phyloP scores from a whole-genome alignment of 2,329 filamentous ascomycete species.

The Neonectria coccinea region DNA sequence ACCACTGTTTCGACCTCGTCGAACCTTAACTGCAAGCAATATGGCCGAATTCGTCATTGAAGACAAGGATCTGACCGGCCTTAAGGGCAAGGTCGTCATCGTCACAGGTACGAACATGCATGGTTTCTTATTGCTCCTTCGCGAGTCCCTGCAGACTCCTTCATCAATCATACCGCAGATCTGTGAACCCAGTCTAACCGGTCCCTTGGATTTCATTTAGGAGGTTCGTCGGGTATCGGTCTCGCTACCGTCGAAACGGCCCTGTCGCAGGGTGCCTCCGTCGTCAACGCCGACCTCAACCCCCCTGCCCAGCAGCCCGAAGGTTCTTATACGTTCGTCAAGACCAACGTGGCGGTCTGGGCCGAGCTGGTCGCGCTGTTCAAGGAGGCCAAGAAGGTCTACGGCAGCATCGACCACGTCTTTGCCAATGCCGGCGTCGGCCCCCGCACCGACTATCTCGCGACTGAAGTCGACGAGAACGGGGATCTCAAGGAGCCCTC shows the following conservation, averaged over 20 bases:
- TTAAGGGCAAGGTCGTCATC: conserved; percentile 64
- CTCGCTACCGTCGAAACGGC: conserved; percentile 65
- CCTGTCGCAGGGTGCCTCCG: conserved; percentile 63
- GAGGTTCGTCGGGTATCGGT: conserved; percentile 71
- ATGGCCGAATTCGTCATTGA: conserved; percentile 61
- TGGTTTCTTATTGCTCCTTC: conserved; percentile 1
- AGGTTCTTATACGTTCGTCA: conserved; percentile 50
- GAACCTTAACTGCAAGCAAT: conserved; percentile 17
- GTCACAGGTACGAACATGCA: conserved; percentile 59
- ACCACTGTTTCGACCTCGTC: neutral
- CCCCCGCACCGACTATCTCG: conserved; percentile 59
- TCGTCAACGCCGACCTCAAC: conserved; percentile 66
- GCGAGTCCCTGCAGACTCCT: neutral
- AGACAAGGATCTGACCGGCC: conserved; percentile 55
- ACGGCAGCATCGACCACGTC: conserved; percentile 82
- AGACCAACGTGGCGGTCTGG: conserved; percentile 64
- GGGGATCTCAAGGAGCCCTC: conserved; percentile 61
- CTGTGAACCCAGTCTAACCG: neutral
- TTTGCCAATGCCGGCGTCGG: conserved; percentile 74
- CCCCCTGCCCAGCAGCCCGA: conserved; percentile 48
- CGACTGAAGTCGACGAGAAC: conserved; percentile 59
- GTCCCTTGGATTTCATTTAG: conserved; percentile 39
- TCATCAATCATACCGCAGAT: neutral
- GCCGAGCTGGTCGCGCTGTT: conserved; percentile 63
- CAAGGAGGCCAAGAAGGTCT: conserved; percentile 64